Conservation (phyloP, 2,329 filamentous ascomycete species). For the Tolypocladium tropicale region DNA sequence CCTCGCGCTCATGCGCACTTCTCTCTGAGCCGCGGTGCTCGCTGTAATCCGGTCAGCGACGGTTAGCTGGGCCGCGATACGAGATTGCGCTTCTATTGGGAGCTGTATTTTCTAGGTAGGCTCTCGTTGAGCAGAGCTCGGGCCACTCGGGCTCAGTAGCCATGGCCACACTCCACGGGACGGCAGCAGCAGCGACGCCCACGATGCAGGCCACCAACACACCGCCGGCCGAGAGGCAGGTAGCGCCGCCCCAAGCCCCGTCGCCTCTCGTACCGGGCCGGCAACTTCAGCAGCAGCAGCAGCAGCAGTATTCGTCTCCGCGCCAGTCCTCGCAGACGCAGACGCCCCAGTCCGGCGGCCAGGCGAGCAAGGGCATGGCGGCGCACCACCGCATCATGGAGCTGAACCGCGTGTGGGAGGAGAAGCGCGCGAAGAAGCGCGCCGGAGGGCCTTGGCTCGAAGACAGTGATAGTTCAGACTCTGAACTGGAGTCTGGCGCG, state of each 20-base stretch:
- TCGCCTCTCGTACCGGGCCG: not conserved
- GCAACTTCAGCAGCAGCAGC: not conserved
- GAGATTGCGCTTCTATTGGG: no score
- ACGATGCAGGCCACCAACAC: not conserved
- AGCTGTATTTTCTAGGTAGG: no score
- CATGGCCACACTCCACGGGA: not conserved
- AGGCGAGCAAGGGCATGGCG: conserved; percentile 2
- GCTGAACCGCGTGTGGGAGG: conserved; percentile 20
- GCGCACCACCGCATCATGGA: conserved; percentile 13
- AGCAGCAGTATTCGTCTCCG: not conserved
- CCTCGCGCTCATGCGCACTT: not conserved
- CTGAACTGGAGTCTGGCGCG: not conserved
- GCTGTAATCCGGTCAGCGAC: not conserved
- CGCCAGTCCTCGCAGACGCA: not conserved
- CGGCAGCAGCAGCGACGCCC: not conserved
- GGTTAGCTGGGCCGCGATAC: not conserved
- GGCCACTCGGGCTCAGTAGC: not conserved
- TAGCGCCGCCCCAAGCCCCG: conserved; percentile 14
- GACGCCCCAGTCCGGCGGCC: not conserved
- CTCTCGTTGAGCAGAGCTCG: no score
- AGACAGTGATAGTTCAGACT: not conserved
- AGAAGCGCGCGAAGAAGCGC: conserved; percentile 1
- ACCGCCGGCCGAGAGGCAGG: not conserved
- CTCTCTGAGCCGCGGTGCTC: not conserved
- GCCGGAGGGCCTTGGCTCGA: not conserved